phyloP scores from a whole-genome alignment of 2,329 filamentous ascomycete genomes.

The Aureobasidium namibiae region DNA sequence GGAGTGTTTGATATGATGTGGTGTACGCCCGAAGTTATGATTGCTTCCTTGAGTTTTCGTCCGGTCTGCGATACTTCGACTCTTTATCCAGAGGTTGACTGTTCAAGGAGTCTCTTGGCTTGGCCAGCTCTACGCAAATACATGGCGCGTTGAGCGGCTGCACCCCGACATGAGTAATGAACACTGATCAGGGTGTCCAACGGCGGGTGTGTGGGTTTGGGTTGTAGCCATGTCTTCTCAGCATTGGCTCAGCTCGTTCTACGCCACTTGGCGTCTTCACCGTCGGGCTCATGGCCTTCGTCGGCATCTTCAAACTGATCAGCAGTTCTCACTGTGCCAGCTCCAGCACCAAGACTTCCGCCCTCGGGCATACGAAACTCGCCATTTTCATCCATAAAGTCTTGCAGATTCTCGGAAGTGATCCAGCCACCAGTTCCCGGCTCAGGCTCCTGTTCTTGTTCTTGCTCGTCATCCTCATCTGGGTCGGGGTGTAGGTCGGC shows the following conservation, averaged over 20 bases:
- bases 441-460: constrained; percentile 48
- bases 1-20: too few relatives aligned
- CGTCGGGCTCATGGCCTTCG: constrained; percentile 24
- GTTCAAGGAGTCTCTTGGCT: neutral
- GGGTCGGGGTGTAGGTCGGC: constrained; percentile 70
- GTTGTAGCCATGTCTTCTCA: too few relatives aligned
- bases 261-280: constrained; percentile 39
- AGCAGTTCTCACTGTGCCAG: constrained; percentile 28
- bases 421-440: constrained; percentile 76
- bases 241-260: constrained; percentile 35
- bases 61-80: too few relatives aligned
- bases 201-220: neutral
- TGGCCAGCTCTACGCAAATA: too few relatives aligned
- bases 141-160: neutral
- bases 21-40: too few relatives aligned
- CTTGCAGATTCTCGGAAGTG: constrained; percentile 80
- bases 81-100: too few relatives aligned
- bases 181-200: neutral
- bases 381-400: constrained; percentile 74
- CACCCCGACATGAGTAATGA: too few relatives aligned
- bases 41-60: too few relatives aligned
- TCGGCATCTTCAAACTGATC: constrained; percentile 38
- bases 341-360: constrained; percentile 23
- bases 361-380: constrained; percentile 70
- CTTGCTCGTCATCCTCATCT: constrained; percentile 46